These are phyloP conservation scores for Aspergillus sp. DNA, from an alignment of 2,329 filamentous ascomycete species.

Conservation along the genomic window DNA sequence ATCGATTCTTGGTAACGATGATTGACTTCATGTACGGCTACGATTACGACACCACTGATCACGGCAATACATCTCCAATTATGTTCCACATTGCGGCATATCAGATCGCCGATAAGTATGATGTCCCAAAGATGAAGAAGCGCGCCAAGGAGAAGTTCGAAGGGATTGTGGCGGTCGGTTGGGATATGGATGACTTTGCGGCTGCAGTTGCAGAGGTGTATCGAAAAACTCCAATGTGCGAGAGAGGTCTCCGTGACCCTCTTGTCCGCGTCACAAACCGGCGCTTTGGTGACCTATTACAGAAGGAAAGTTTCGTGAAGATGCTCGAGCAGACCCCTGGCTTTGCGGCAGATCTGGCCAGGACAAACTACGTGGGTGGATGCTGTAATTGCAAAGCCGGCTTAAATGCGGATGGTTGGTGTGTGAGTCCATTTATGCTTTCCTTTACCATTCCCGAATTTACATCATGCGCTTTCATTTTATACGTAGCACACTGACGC, in stretches of 20 bases:
- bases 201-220: not conserved
- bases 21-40: conserved; percentile 2
- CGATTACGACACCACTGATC: not conserved
- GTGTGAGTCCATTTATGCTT: not conserved
- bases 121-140: not conserved
- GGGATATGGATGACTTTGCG: conserved; percentile 1
- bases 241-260: not conserved
- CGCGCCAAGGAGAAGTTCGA: not conserved
- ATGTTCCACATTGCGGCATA: conserved; percentile 3
- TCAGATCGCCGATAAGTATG: conserved; percentile 1
- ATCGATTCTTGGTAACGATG: not conserved
- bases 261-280: not conserved
- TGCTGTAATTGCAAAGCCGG: no score
- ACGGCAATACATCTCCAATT: not conserved
- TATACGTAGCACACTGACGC: not conserved
- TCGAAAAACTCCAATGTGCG: not conserved
- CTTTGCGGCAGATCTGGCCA: not conserved
- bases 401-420: not conserved
- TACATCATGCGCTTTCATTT: not conserved
- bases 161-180: not conserved
- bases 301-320: not conserved
- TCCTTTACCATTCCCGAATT: not conserved
- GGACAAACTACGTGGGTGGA: not conserved
- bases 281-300: not conserved
- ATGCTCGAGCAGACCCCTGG: not conserved